Base-by-base conservation (phyloP, 202 grass and related monocot genomes). In the Setaria viridis region DNA sequence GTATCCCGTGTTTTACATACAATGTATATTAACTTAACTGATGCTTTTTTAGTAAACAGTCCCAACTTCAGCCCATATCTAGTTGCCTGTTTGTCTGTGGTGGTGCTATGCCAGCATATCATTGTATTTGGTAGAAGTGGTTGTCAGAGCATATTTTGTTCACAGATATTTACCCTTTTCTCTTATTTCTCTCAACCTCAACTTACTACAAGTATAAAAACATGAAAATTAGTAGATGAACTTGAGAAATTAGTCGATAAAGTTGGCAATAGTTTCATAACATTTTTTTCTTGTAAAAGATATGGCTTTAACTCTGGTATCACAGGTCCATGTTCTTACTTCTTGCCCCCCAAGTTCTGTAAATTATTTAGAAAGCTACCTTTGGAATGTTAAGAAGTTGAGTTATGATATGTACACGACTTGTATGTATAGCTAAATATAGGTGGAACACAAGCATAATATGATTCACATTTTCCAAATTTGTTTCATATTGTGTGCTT, bases 381-480 rank as follows among this genome's bases (percentile, higher is more conserved):
- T 9, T 2, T 45, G 66, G 8, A 69, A n/a, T 9, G 19, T 45
- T n/a, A 45, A 43, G 35, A 42, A 42, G 16, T 69, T 43, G 37
- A 69, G 2, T 19, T 69, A 3, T 69, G 66, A 19, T 7, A 66
- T 37, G 17, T 67, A 15, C 9, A 9, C 5, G 16, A 41, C 6
- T 41, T 41, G 35, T 20, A 67, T 32, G 59, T 62, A 25, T 30
- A 62, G 3, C 21, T 62, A 62, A 62, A n/a, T 56, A 56, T 20
- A 4, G 8, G 65, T 70, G 67, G 67, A 39, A 45, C 67, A 21
- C 19, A n/a, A 70, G 19, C 67, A 69, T 16, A 69, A 43, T 69
- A 37, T 42, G 66, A 69, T 43, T 69, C 33, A 69, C 3, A 69
- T 69, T 69, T 69, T 8, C 16, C 66, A 69, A 69, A 69, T n/a